Evolutionary conservation across 768 basidiomycete species (phyloP).

Genomic region (Suillus decipiens): DNA sequence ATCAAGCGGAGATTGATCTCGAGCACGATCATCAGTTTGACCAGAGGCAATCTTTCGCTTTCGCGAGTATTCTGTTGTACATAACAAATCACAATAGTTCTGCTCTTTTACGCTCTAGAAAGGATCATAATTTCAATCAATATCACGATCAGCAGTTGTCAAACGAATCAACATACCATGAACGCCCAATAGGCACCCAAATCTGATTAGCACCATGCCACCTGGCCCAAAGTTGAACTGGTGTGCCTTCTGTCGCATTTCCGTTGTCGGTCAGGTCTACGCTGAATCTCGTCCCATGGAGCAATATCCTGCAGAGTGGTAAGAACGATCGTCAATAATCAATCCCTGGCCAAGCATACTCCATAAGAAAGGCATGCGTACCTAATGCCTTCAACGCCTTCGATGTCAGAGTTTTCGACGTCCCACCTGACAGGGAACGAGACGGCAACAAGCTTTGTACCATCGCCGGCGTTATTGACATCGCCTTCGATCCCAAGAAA

Average conservation of each 20-base stretch:
- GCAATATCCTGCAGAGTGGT: constrained; percentile 40
- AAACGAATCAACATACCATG: not conserved
- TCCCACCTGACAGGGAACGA: constrained; percentile 46
- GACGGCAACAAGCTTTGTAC: constrained; percentile 40
- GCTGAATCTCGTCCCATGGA: constrained; percentile 44
- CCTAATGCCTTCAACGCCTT: constrained; percentile 43
- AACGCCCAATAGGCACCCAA: constrained; percentile 41
- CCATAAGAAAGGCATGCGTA: constrained; percentile 24
- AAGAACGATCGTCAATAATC: too few species aligned
- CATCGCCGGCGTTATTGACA: constrained; percentile 31
- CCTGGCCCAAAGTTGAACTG: constrained; percentile 47
- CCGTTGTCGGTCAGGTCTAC: constrained; percentile 52
- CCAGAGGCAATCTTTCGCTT: not conserved
- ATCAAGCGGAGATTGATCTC: not conserved
- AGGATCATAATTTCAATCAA: not conserved
- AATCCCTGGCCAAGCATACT: too few species aligned
- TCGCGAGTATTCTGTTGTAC: not conserved
- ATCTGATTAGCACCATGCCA: constrained; percentile 56
- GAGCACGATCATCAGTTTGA: too few species aligned
- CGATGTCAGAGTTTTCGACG: constrained; percentile 45
- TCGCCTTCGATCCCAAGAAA: constrained; percentile 42
- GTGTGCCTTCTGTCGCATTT: constrained; percentile 43
- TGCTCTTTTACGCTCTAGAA: not conserved
- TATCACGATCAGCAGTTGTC: too few species aligned
- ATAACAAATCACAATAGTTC: not conserved